Evolutionary conservation across 2,329 filamentous ascomycete genomes (phyloP), one percentile per base, ranked within the genome.

Genomic region (Fusarium miscanthi): DNA sequence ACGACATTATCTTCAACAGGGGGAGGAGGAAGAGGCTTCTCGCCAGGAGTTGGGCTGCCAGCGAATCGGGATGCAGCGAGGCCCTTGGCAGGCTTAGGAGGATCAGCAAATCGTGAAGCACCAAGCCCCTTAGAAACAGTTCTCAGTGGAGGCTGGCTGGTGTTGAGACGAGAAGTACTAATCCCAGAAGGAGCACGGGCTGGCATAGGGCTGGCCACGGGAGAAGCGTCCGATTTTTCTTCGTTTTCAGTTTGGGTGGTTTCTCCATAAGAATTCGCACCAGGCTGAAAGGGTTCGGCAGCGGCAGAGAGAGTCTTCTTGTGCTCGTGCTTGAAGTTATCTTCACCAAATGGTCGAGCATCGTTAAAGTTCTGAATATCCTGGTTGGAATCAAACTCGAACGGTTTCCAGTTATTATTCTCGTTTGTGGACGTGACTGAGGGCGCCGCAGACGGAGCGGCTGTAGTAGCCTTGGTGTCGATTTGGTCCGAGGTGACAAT

Each of bases 201-300:
- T 60, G 67, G 66, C 61, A 72, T 40, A 17, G 76, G 67, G 42
- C 74, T 71, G 45, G 60, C 57, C 27, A 66, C 69, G 6, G 75
- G 74, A 27, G 78, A 74, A 35, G 64, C 69, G n/a, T 77, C 72
- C 12, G 68, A 66, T n/a, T 73, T 72, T n/a, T 76, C 72, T 16
- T 71, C 68, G 30, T 63, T 51, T 25, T 75, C 74, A 14, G 64
- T 70, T 17, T 73, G 58, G 33, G 76, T 78, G 4, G 42, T 71
- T 3, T 77, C 75, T 33, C 78, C 63, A 41, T 77, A 74, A 66
- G 81, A 65, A 73, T 78, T 70, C 37, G 77, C 81, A 23, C 84
- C 82, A 19, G 88, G 87, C 8, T 85, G 87, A 78, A 96, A 97
- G 0, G 92, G 87, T 75, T 89, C 89, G 1, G 93, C 92, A 21